Conservation (phyloP, 495 filamentous ascomycete species). For the Neurospora cerealis region DNA sequence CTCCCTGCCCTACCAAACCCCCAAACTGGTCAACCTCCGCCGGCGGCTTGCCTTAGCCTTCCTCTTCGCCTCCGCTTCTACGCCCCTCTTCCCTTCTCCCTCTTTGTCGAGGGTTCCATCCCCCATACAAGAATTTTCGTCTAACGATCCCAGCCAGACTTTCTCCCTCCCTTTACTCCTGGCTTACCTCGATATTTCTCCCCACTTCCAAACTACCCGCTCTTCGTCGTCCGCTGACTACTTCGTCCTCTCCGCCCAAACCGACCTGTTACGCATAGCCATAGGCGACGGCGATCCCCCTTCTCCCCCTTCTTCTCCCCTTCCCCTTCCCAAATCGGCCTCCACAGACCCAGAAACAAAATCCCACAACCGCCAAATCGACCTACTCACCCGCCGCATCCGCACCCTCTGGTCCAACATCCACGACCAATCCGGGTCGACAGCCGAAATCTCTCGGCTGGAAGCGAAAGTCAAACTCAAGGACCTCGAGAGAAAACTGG, state of each 20-base stretch:
- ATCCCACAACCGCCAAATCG: conserved; percentile 57
- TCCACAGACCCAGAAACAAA: conserved; percentile 1
- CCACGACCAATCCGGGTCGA: conserved; percentile 50
- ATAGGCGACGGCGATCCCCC: conserved; percentile 49
- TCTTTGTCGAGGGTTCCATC: not conserved
- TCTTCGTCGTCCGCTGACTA: conserved; percentile 38
- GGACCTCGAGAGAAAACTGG: conserved; percentile 57
- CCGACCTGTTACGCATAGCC: conserved; percentile 59
- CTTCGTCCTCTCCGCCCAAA: conserved; percentile 49
- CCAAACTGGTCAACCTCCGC: conserved; percentile 50
- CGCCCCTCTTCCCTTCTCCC: not conserved
- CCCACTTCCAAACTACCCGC: not conserved
- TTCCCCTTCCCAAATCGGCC: not conserved
- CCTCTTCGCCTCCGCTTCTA: conserved; percentile 33
- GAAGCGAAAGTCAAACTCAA: conserved; percentile 66
- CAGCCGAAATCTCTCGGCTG: conserved; percentile 58
- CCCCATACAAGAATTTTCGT: not conserved
- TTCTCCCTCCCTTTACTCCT: not conserved
- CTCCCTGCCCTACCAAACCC: conserved; percentile 47
- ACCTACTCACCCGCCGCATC: conserved; percentile 51
- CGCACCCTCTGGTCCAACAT: conserved; percentile 62
- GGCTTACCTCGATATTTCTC: not conserved
- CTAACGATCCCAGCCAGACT: not conserved
- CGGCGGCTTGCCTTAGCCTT: conserved; percentile 66
- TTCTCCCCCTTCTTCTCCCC: conserved; percentile 1